phyloP scores from a whole-genome alignment of 2,329 filamentous ascomycete species.

The Neoarthrinium moseri region DNA sequence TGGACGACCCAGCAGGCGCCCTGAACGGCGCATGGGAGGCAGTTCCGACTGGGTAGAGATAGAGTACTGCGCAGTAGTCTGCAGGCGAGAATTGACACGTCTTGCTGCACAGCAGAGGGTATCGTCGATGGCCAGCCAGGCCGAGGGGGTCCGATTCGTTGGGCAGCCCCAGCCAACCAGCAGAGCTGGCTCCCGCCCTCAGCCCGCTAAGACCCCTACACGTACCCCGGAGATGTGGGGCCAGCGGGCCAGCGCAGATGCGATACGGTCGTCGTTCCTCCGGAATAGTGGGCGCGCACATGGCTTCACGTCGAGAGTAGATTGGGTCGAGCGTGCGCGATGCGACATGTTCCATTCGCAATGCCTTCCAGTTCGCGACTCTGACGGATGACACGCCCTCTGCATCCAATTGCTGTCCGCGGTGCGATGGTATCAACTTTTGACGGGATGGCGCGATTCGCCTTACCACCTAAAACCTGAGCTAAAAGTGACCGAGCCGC shows the following conservation, averaged over 20 bases:
- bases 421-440: constrained; percentile 23
- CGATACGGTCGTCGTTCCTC: neutral
- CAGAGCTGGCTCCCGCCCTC: neutral
- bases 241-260: neutral
- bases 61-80: no score
- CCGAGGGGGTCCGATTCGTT: constrained; percentile 2
- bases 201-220: neutral
- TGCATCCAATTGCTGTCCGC: constrained; percentile 19
- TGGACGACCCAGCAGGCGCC: no score
- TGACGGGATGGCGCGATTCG: constrained; percentile 27
- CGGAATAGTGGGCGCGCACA: neutral
- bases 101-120: neutral
- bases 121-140: neutral
- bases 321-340: constrained; percentile 4
- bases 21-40: no score
- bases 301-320: neutral
- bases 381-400: constrained; percentile 1
- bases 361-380: neutral
- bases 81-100: constrained; percentile 3
- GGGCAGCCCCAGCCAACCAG: neutral
- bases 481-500: constrained; percentile 5
- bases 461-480: constrained; percentile 15
- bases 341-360: constrained; percentile 2
- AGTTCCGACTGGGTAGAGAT: no score
- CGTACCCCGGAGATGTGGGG: constrained; percentile 1